Percentiles rank a stretch among this genome's conserved stretches.
Conservation (phyloP, 495 filamentous ascomycete genomes). For the Thermothielavioides terrestris region DNA sequence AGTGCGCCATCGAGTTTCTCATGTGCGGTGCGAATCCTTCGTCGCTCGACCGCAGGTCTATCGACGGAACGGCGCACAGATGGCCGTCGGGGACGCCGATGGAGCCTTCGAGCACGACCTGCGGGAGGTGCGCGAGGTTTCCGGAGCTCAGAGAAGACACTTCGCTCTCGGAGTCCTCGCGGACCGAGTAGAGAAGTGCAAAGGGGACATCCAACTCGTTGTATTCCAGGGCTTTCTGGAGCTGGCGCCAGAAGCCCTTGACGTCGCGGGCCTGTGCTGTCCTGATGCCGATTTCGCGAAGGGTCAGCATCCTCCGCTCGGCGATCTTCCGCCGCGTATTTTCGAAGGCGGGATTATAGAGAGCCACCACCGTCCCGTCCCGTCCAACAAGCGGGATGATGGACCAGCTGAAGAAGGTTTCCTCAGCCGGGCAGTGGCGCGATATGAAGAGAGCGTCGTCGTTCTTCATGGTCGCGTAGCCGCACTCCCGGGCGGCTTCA, state of each 20-base stretch:
- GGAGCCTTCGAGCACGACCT: constrained; percentile 51
- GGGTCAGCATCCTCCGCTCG: constrained; percentile 56
- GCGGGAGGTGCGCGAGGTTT: constrained; percentile 43
- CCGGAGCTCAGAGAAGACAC: constrained; percentile 53
- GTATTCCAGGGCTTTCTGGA: constrained; percentile 48
- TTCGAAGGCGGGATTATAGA: constrained; percentile 63
- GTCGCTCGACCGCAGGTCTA: constrained; percentile 52
- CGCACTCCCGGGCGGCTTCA: constrained; percentile 46
- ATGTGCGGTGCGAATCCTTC: constrained; percentile 60
- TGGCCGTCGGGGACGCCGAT: constrained; percentile 56
- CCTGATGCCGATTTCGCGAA: constrained; percentile 61
- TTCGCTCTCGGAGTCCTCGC: constrained; percentile 53
- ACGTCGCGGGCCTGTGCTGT: constrained; percentile 59
- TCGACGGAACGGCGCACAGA: constrained; percentile 38
- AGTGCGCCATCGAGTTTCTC: constrained; percentile 54
- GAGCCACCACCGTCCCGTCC: constrained; percentile 52
- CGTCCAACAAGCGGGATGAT: constrained; percentile 58
- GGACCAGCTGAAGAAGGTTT: constrained; percentile 62
- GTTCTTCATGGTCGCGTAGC: constrained; percentile 65
- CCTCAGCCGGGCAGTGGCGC: constrained; percentile 53
- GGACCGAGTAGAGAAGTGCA: constrained; percentile 53
- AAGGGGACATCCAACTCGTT: constrained; percentile 59
- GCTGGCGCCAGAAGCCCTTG: constrained; percentile 52
- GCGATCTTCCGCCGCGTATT: constrained; percentile 57
- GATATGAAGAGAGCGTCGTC: constrained; percentile 59